Evolutionary conservation across 192 early-diverging fungal species (phyloP).

Genomic region (Umbelopsis sp.): DNA sequence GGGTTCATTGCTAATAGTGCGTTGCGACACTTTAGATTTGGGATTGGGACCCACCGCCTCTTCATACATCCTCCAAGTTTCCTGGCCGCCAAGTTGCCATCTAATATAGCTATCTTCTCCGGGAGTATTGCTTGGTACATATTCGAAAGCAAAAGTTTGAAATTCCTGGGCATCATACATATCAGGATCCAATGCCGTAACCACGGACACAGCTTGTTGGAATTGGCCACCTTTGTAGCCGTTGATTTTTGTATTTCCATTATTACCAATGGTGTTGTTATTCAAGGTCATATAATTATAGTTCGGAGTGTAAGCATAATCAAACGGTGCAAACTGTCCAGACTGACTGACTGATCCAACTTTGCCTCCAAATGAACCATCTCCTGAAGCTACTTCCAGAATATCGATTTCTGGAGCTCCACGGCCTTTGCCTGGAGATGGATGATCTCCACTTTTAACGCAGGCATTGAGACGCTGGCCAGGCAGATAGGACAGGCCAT

Average conservation of each 20-base stretch:
- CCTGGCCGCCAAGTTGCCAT: background rate
- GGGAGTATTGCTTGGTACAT: background rate
- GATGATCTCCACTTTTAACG: constrained; percentile 55
- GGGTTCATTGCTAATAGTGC: constrained; percentile 19
- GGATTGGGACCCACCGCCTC: constrained; percentile 5
- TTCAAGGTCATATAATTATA: background rate
- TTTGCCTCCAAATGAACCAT: background rate
- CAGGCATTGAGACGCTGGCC: constrained; percentile 60
- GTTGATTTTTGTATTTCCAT: constrained; percentile 12
- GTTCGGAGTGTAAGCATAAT: background rate
- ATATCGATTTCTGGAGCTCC: constrained; percentile 63
- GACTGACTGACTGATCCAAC: constrained; percentile 15
- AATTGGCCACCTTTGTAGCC: constrained; percentile 1
- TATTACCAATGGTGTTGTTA: background rate
- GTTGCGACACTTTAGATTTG: background rate
- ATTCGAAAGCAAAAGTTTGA: constrained; percentile 21
- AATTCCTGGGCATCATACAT: background rate
- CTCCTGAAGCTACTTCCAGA: constrained; percentile 43
- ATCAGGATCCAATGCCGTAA: constrained; percentile 7
- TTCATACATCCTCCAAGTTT: constrained; percentile 13
- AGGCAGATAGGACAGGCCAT: constrained; percentile 49
- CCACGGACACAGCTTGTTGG: constrained; percentile 6
- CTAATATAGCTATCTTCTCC: constrained; percentile 5
- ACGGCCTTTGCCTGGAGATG: constrained; percentile 52
- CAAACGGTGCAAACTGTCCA: constrained; percentile 20